Evolutionary conservation across 2,329 filamentous ascomycete genomes (phyloP).

Genomic region (Geosmithia putterillii): DNA sequence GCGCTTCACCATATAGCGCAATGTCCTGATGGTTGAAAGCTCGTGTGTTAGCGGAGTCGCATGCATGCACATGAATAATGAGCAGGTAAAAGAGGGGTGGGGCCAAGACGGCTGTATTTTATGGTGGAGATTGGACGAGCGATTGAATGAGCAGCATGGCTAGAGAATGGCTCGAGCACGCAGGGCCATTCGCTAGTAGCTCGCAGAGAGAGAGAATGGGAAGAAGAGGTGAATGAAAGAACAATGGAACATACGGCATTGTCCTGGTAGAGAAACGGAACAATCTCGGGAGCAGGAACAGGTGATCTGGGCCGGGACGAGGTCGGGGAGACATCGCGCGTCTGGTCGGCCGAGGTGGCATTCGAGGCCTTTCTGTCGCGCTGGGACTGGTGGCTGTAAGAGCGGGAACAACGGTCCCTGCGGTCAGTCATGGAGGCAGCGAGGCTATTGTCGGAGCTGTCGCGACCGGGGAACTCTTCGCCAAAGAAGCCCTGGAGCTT

Average conservation of each 20-base stretch:
- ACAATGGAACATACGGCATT: constrained; percentile 34
- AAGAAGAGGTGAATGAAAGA: neutral
- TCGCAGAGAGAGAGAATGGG: no score
- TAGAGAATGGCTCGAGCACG: no score
- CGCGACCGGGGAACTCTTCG: constrained; percentile 67
- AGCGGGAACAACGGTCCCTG: constrained; percentile 52
- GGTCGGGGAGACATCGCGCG: constrained; percentile 61
- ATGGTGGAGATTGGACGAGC: no score
- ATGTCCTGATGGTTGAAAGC: constrained; percentile 44
- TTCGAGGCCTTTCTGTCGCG: constrained; percentile 75
- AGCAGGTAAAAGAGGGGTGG: no score
- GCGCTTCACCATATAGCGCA: constrained; percentile 64
- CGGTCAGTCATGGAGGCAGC: constrained; percentile 26
- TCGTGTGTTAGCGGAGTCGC: constrained; percentile 11
- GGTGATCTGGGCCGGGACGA: constrained; percentile 75
- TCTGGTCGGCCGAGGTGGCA: constrained; percentile 58
- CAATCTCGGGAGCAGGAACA: constrained; percentile 80
- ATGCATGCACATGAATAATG: no score
- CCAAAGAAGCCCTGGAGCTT: constrained; percentile 89
- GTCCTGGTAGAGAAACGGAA: constrained; percentile 94
- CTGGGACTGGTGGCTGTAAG: constrained; percentile 49
- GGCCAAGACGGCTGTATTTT: no score
- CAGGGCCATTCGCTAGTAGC: no score
- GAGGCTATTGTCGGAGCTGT: constrained; percentile 61
- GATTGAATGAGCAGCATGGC: no score